Percentiles rank a stretch among this genome's conserved stretches.
Evolutionary conservation across 768 basidiomycete genomes (phyloP).

Genomic region (Auricularia sp.): DNA sequence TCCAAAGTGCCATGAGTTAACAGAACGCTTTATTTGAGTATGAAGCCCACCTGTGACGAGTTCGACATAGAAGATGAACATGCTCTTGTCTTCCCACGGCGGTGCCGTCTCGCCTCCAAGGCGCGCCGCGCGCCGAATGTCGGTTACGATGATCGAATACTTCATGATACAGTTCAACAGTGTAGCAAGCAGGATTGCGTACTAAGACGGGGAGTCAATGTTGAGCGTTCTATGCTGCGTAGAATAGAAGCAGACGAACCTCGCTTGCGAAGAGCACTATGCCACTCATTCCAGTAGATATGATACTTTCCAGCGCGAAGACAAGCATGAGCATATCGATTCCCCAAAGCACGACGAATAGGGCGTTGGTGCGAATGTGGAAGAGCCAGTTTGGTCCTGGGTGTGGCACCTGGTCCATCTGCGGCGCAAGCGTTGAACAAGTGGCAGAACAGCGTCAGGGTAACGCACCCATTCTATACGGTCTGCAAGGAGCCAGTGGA

Average conservation of each 20-base stretch:
- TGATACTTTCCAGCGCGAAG: constrained; percentile 70
- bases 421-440: not conserved
- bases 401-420: constrained; percentile 97
- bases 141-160: constrained; percentile 72
- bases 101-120: constrained; percentile 78
- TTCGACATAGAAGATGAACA: constrained; percentile 94
- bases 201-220: constrained; percentile 37
- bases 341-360: constrained; percentile 67
- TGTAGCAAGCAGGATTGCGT: constrained; percentile 79
- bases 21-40: not conserved
- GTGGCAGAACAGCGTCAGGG: no score
- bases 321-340: constrained; percentile 70
- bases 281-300: constrained; percentile 71
- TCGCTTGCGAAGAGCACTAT: constrained; percentile 96
- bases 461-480: constrained; percentile 85
- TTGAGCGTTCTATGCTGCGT: constrained; percentile 5
- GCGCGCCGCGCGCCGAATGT: constrained; percentile 66
- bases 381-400: constrained; percentile 76
- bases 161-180: constrained; percentile 70
- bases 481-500: constrained; percentile 95
- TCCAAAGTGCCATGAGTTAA: not conserved
- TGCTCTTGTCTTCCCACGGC: constrained; percentile 96
- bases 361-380: constrained; percentile 68
- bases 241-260: constrained; percentile 33
- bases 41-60: constrained; percentile 64